Base-by-base conservation (phyloP, 2,329 filamentous ascomycete species). In the Cercospora zeina region DNA sequence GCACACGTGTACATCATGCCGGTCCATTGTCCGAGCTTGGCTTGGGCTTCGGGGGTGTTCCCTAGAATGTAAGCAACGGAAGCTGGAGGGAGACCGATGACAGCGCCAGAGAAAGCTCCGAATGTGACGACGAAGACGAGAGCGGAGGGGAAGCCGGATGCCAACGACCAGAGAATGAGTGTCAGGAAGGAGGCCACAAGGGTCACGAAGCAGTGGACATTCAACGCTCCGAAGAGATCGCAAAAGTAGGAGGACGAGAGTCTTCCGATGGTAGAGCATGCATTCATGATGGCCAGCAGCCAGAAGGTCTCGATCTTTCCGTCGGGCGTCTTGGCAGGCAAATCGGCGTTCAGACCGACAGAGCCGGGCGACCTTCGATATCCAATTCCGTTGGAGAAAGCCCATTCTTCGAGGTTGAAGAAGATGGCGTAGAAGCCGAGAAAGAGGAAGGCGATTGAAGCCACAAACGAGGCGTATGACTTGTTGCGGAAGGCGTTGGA, bases 391-490 rank as follows among this genome's bases (percentile, higher is more conserved):
- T 69, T 70, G 10, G 73, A 67, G 14, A 78, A 74, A 19, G 81
- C 80, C 81, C 81, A 82, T 72, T 82, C 80, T 68, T 82, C 80
- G 31, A 83, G 76, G 63, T 81, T 82, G 74, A 82, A 82, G 72
- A 82, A 82, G 19, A 83, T 72, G 2, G 79, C 77, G 63, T 82
- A 82, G 69, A 82, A 82, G 21, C 81, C 81, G 54, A 82, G 76
- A 73, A 82, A 82, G 51, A 82, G 72, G 64, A 80, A 78, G 1
- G 75, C 73, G n/a, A 82, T 77, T 4, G 76, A 73, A 1, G 76
- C 77, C 21, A 76, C 76, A 63, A 81, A 78, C 73, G 76, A 81
- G 59, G 69, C 71, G 65, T 77, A 82, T 2, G 79, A 70, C 21
- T 70, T 71, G 69, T 79, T 77, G 33, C 66, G 67, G 68, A 82